These are phyloP conservation scores for Ochetophila trinervis DNA, from an alignment of 306 rosid genomes.

Conservation along the genomic window DNA sequence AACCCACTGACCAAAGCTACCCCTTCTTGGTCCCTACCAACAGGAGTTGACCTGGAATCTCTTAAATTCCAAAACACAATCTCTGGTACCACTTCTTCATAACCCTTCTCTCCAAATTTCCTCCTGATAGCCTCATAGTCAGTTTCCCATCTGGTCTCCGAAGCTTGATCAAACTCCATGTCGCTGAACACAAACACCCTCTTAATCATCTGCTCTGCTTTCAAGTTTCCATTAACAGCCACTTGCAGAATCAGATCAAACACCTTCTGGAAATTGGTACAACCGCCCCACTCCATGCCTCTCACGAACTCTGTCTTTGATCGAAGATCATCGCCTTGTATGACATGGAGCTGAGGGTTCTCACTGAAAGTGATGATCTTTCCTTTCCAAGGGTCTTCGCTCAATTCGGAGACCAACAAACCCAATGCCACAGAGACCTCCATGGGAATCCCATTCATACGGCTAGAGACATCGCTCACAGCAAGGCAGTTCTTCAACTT, in stretches of 20 bases:
- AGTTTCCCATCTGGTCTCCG: slow-evolving; percentile 51
- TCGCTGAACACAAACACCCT: slow-evolving; percentile 66
- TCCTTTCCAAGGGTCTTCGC: slow-evolving; percentile 66
- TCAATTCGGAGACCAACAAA: slow-evolving; percentile 54
- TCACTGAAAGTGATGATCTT: slow-evolving; percentile 52
- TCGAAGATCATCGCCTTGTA: slow-evolving; percentile 39
- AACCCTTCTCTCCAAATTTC: slow-evolving; percentile 50
- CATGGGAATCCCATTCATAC: slow-evolving; percentile 52
- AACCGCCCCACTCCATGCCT: slow-evolving; percentile 37
- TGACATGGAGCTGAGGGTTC: slow-evolving; percentile 46
- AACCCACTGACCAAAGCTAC: slow-evolving; percentile 70
- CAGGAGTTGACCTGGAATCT: slow-evolving; percentile 52
- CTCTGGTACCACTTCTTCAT: slow-evolving; percentile 50
- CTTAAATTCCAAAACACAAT: slow-evolving; percentile 75
- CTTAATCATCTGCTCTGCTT: slow-evolving; percentile 56
- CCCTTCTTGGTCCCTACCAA: slow-evolving; percentile 42
- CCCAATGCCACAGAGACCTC: slow-evolving; percentile 64
- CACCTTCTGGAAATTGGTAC: slow-evolving; percentile 62
- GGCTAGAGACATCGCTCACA: slow-evolving; percentile 57
- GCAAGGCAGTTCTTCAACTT: slow-evolving; percentile 49
- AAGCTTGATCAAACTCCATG: slow-evolving; percentile 68
- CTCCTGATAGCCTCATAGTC: slow-evolving; percentile 55
- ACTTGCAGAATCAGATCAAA: slow-evolving; percentile 52
- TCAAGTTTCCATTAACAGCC: slow-evolving; percentile 55
- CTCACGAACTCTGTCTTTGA: slow-evolving; percentile 38